Percentiles rank a stretch among this genome's conserved stretches.
These are phyloP conservation scores for Elongisporangium anandrum DNA, from an alignment of 352 stramenopile species.

Conservation along the genomic window DNA sequence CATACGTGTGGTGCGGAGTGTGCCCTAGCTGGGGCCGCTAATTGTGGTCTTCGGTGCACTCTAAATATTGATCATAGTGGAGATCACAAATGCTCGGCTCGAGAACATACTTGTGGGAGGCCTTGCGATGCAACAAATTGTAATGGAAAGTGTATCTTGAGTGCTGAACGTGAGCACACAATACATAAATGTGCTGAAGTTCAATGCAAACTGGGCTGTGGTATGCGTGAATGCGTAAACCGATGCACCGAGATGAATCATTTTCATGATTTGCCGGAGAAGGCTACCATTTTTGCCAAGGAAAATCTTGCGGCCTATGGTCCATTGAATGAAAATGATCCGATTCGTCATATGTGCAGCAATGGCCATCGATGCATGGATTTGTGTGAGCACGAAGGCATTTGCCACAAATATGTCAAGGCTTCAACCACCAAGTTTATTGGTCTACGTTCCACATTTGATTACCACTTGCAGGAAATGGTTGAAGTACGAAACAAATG, in stretches of 20 bases:
- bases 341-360: conserved; percentile 23
- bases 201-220: conserved; percentile 26
- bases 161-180: conserved; percentile 17
- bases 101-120: conserved; percentile 23
- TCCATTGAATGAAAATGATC: too few relatives aligned
- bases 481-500: conserved; percentile 28
- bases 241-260: conserved; percentile 26
- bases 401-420: conserved; percentile 29
- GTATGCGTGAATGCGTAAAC: conserved; percentile 26
- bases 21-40: conserved; percentile 16
- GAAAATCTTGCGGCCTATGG: conserved; percentile 11
- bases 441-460: conserved; percentile 24
- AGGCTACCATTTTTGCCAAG: conserved; percentile 13
- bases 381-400: conserved; percentile 23
- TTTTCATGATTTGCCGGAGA: conserved; percentile 25
- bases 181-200: conserved; percentile 30
- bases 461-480: conserved; percentile 36
- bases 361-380: conserved; percentile 19
- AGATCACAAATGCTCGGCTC: conserved; percentile 29
- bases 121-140: conserved; percentile 28
- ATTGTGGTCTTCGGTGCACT: conserved; percentile 26
- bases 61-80: conserved; percentile 20
- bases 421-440: conserved; percentile 26
- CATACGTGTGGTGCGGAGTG: conserved; percentile 32
- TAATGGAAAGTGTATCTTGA: conserved; percentile 23